These are phyloP conservation scores for Cylindrodendrum hubeiense DNA, from an alignment of 2,329 filamentous ascomycete genomes.

Conservation along the genomic window DNA sequence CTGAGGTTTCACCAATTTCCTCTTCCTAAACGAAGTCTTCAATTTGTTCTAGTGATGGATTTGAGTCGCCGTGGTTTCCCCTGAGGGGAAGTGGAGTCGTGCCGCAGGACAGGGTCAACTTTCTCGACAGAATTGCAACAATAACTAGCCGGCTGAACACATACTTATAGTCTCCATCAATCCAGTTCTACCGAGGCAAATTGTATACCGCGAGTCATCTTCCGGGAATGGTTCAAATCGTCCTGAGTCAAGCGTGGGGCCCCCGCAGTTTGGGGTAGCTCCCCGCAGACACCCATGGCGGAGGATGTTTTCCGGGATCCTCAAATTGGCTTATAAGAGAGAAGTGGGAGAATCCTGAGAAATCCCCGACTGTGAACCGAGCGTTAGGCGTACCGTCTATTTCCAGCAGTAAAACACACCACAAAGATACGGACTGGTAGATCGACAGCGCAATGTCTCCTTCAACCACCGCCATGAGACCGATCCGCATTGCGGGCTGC, in stretches of 20 bases:
- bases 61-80: no score
- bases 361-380: not conserved
- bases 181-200: not conserved
- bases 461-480: not conserved
- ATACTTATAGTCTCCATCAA: not conserved
- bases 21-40: no score
- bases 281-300: not conserved
- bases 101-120: not conserved
- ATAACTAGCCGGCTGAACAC: not conserved
- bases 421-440: not conserved
- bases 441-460: not conserved
- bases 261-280: not conserved
- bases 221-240: not conserved
- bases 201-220: not conserved
- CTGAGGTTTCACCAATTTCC: no score
- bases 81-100: no score
- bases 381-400: no score
- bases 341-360: not conserved
- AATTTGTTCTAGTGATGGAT: no score
- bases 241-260: not conserved
- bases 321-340: not conserved
- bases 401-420: not conserved
- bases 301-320: constrained; percentile 3
- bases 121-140: not conserved
- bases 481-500: not conserved